Base-by-base conservation (phyloP, 2,329 filamentous ascomycete genomes). In the Claviceps spartinae region DNA sequence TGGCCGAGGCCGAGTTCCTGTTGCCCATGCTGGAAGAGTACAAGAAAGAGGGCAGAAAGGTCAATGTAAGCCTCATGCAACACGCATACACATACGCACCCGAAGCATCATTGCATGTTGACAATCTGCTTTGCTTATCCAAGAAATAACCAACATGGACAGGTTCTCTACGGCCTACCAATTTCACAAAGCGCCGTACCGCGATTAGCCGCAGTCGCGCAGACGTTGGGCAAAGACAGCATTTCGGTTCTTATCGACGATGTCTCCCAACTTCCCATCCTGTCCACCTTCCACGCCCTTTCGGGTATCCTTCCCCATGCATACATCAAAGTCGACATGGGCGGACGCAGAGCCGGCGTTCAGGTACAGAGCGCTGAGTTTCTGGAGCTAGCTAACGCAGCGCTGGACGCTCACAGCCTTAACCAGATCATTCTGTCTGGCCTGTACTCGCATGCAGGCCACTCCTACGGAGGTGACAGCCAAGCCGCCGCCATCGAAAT, bases 311-410 rank as follows among this genome's bases (percentile, higher is more conserved):
- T 68, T 1, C 76, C 81, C 3, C 72, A 71, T 0, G 70, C 86
- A 14, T 86, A 82, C 61, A 69, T 90, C 60, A 90, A 90, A 60
- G 77, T 91, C 41, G 85, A 91, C 62, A 82, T 85, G 49, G 85
- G 85, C 11, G 81, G 81, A 58, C 74, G 81, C 60, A 81, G 87
- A 16, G 85, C 86, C 0, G 87, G 87, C 20, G 72, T 88, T 0
- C 61, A 71, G 1, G 66, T 65, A 2, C 75, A 79, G 54, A 60
- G 63, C 1, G 59, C 64, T 1, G 63, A 84, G 1, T 69, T 84
- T 41, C 65, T 75, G 0, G 65, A 81, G 2, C 59, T 63, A 11
- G 65, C 71, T 0, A 68, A 76, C n/a, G 61, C 62, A 2, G 61
- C 61, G 2, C 52, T 65, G 20, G 53, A 54, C 3, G 65, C 65